Base-by-base conservation (phyloP, 2,329 filamentous ascomycete species). In the Chaetomium strumarium region DNA sequence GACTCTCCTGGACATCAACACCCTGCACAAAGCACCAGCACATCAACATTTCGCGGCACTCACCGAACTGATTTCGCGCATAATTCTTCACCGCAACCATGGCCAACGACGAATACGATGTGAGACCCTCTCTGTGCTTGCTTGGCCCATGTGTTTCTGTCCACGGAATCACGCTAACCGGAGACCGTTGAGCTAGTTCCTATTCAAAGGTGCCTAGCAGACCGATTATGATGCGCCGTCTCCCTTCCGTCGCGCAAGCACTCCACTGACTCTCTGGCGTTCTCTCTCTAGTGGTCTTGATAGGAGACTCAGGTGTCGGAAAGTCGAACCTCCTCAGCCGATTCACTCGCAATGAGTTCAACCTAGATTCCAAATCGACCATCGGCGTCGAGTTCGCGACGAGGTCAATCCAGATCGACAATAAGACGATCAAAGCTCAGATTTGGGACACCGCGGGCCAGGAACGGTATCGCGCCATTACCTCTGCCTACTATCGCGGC, bases 31-130 rank as follows among this genome's bases (percentile, higher is more conserved):
- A 53, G 46, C 59, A 57, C 51, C 58, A 62, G 55, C 61, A 43
- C 56, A 55, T 62, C 58, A 41, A 49, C 60, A 61, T 58, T 57
- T 56, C 54, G 42, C 45, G 49, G 47, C 44, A 58, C 57, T 52
- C 59, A 57, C 55, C 56, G 59, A 58, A 52, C 60, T 57, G 56
- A 61, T 60, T 57, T 56, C 56, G 58, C 61, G 55, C 51, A 42
- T 48, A 52, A 56, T 56, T 58, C 51, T 53, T 58, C 54, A 60
- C 63, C 67, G 67, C 72, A 77, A 79, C 66, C 74, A 99, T 97
- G 93, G 93, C 92, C 70, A 99, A 97, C 85, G 93, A 99, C 83
- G 93, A 99, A 80, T 99, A 99, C 79, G 93, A 99, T 86, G 92
- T 97, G 78, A 80, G 90, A 43, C 31, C 17, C 41, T 37, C 34